Evolutionary conservation across 768 basidiomycete species (phyloP).

Genomic region (Cubamyces lactineus): DNA sequence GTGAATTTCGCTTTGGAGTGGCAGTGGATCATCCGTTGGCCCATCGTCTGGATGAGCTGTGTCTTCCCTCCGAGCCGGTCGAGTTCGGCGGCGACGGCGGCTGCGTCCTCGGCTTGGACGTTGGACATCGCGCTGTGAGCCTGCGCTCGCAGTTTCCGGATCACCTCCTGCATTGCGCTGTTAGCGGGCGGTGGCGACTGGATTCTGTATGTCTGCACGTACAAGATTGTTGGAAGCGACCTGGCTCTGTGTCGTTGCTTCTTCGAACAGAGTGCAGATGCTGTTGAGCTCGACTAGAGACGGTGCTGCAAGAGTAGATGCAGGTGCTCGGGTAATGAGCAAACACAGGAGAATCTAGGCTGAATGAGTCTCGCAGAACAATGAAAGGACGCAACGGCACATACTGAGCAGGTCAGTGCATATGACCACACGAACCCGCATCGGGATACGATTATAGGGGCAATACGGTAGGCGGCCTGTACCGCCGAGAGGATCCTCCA

Average conservation of each 20-base stretch:
- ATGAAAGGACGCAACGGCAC: slow-evolving; percentile 29
- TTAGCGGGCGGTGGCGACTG: neutral
- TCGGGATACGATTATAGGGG: slow-evolving; percentile 48
- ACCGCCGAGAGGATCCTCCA: slow-evolving; percentile 63
- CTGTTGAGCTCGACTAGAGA: slow-evolving; percentile 42
- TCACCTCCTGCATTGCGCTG: slow-evolving; percentile 27
- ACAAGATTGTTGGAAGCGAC: slow-evolving; percentile 35
- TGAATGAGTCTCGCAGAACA: neutral
- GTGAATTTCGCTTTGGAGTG: neutral
- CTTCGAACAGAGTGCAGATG: slow-evolving; percentile 36
- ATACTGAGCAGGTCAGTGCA: slow-evolving; percentile 63
- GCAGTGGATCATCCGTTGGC: slow-evolving; percentile 10
- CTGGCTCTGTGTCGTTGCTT: slow-evolving; percentile 29
- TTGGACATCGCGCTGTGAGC: slow-evolving; percentile 35
- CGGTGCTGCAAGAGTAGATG: slow-evolving; percentile 38
- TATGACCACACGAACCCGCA: slow-evolving; percentile 66
- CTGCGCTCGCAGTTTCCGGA: slow-evolving; percentile 36
- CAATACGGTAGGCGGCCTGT: slow-evolving; percentile 43
- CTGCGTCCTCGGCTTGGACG: slow-evolving; percentile 14
- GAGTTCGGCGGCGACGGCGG: slow-evolving; percentile 29
- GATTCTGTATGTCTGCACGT: neutral
- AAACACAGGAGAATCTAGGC: slow-evolving; percentile 47
- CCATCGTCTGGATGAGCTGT: slow-evolving; percentile 27
- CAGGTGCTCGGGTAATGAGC: slow-evolving; percentile 42
- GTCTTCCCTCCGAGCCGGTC: slow-evolving; percentile 40